phyloP scores from a whole-genome alignment of 2,329 filamentous ascomycete species.

The Fusarium sp. region DNA sequence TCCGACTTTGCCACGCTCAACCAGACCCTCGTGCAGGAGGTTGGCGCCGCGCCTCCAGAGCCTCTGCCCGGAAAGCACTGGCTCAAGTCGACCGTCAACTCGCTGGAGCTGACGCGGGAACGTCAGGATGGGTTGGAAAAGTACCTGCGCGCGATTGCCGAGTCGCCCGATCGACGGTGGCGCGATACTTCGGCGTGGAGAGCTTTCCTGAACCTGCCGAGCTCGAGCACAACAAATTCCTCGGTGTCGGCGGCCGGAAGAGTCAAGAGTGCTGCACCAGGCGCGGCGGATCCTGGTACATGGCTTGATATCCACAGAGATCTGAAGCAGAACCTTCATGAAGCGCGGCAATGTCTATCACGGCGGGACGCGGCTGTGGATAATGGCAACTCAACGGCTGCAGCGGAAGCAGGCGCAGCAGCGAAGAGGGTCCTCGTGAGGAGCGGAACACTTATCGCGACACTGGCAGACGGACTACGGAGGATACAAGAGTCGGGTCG shows the following conservation, averaged over 20 bases:
- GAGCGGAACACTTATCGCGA: constrained; percentile 71
- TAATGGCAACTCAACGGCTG: constrained; percentile 55
- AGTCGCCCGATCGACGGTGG: constrained; percentile 80
- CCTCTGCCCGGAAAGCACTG: constrained; percentile 80
- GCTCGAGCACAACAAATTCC: constrained; percentile 60
- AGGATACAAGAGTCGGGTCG: constrained; percentile 64
- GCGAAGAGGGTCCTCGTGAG: constrained; percentile 80
- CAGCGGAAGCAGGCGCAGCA: constrained; percentile 74
- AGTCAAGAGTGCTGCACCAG: constrained; percentile 52
- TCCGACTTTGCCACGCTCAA: constrained; percentile 81
- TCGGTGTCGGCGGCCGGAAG: constrained; percentile 60
- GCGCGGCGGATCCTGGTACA: constrained; percentile 70
- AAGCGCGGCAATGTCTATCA: constrained; percentile 77
- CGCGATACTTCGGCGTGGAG: constrained; percentile 79
- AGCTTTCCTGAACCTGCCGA: constrained; percentile 77
- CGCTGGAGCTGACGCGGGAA: constrained; percentile 75
- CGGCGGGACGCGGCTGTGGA: constrained; percentile 68
- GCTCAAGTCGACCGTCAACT: constrained; percentile 79
- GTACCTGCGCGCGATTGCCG: constrained; percentile 79
- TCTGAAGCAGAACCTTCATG: constrained; percentile 71
- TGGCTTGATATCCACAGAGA: constrained; percentile 84
- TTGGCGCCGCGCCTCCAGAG: constrained; percentile 73
- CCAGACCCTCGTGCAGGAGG: constrained; percentile 67
- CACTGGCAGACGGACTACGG: constrained; percentile 74
- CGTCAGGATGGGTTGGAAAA: constrained; percentile 76